Base-by-base conservation (phyloP, 2,329 filamentous ascomycete species). In the Clonostachys sp. region DNA sequence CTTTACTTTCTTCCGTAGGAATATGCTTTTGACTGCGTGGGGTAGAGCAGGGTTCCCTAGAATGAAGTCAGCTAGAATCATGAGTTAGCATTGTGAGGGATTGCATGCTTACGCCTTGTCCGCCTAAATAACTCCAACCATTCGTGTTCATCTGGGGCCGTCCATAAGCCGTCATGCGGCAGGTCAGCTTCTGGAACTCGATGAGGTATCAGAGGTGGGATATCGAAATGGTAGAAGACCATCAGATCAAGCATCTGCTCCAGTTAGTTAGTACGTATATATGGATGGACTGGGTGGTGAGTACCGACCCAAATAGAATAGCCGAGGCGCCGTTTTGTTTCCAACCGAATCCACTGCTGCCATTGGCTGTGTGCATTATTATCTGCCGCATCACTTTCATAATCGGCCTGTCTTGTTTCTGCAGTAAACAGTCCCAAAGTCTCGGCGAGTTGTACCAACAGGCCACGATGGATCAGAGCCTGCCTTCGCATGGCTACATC, bases 1-100 rank as follows among this genome's bases (percentile, higher is more conserved):
- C 20, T 56, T 58, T 13, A 53, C 50, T 4, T 41, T 41, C 24
- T 50, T 33, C 20, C 53, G 45, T 1, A 50, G 45, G 43, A 58
- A 52, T 8, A 57, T 34, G 5, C 38, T 35, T 5, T 45, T 41
- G 1, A 52, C 42, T 3, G 56, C 54, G 3, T 30, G 8, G 9
- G 24, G 24, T 6, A 30, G 24, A 30, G 24, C 9, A 30, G 24
- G 24, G 9, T 30, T 30, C 24, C 24, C 24, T 30, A 30, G 8
- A 10, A 10, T 30, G 24, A 30, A 30, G 24, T 30, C 24, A 30
- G 24, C 9, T 30, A 30, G 24, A 10, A 30, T 9, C 9, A 30
- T 10, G 24, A 9, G 24, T 30, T 10, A 30, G 24, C 24, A 30
- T 30, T 30, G 24, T 10, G 24, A 8, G 24, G 24, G 9, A 30